phyloP scores from a whole-genome alignment of 192 early-diverging fungal genomes.

The Coemansia sp. region DNA sequence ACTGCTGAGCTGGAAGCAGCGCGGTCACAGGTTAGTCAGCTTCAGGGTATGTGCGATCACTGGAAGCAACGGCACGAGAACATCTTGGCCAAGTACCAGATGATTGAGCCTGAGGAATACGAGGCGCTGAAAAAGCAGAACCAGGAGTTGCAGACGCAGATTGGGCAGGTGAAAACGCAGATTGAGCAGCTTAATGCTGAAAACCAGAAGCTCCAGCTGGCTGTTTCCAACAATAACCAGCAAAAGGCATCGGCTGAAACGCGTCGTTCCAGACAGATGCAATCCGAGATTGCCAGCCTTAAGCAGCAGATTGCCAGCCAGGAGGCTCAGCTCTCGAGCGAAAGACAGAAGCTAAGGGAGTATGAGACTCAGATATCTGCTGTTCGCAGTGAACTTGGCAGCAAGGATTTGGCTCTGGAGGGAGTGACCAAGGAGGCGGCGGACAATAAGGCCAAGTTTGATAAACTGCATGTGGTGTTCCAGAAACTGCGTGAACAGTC shows the following conservation, averaged over 20 bases:
- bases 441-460: constrained; percentile 30
- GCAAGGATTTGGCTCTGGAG: constrained; percentile 3
- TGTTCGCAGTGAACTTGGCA: constrained; percentile 9
- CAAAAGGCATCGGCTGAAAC: constrained; percentile 17
- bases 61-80: constrained; percentile 76
- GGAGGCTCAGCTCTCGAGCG: constrained; percentile 5
- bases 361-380: constrained; percentile 1
- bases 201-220: constrained; percentile 13
- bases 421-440: constrained; percentile 4
- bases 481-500: constrained; percentile 49
- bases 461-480: constrained; percentile 34
- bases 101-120: constrained; percentile 80
- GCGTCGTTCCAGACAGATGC: constrained; percentile 2
- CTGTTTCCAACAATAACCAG: background rate
- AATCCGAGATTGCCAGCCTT: constrained; percentile 27
- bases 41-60: constrained; percentile 64
- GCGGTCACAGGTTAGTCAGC: constrained; percentile 55
- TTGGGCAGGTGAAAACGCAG: constrained; percentile 7
- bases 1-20: constrained; percentile 64
- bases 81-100: constrained; percentile 75
- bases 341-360: background rate
- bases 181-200: constrained; percentile 53
- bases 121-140: constrained; percentile 64
- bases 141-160: constrained; percentile 28
- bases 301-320: constrained; percentile 15